phyloP scores from a whole-genome alignment of 1,139 yeast genomes.

The Yamadazyma atmosphaerica region DNA sequence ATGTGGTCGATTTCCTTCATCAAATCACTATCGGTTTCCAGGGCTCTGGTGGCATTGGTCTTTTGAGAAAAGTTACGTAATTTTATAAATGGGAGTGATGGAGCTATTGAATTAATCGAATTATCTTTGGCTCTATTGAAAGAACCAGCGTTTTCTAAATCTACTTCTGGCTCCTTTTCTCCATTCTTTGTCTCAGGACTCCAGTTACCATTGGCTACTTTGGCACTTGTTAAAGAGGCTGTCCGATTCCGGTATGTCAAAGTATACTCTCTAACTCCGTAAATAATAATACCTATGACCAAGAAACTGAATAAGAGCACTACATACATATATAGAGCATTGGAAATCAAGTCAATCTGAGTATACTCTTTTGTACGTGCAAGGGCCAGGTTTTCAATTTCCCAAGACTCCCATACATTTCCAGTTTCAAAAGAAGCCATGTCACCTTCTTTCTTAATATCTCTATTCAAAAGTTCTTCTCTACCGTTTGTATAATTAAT shows the following conservation, averaged over 20 bases:
- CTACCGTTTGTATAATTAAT: too few relatives aligned
- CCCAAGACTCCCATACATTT: not conserved
- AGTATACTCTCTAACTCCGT: slow-evolving; percentile 29
- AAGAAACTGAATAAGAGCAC: slow-evolving; percentile 23
- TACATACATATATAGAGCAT: slow-evolving; percentile 29
- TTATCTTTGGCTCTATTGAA: slow-evolving; percentile 2
- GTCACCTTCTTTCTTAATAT: not conserved
- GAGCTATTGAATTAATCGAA: slow-evolving; percentile 1
- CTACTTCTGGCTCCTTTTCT: slow-evolving; percentile 3
- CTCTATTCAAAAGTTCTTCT: too few relatives aligned
- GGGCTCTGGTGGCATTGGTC: slow-evolving; percentile 6
- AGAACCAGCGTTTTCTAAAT: slow-evolving; percentile 11
- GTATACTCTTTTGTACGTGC: slow-evolving; percentile 3
- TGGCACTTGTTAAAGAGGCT: slow-evolving; percentile 3
- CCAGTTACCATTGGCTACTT: slow-evolving; percentile 3
- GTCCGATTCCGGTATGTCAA: slow-evolving; percentile 17
- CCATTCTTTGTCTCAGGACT: slow-evolving; percentile 7
- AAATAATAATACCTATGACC: slow-evolving; percentile 22
- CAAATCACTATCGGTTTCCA: slow-evolving; percentile 2
- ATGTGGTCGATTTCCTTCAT: slow-evolving; percentile 14
- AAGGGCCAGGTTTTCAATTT: not conserved
- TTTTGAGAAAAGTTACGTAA: slow-evolving; percentile 5
- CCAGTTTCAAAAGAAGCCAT: not conserved
- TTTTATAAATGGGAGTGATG: slow-evolving; percentile 3
- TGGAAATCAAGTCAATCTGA: slow-evolving; percentile 24